These are phyloP conservation scores for Cyanidioschyzon merolae DNA, from an alignment of 23 red algal species.

Conservation along the genomic window DNA sequence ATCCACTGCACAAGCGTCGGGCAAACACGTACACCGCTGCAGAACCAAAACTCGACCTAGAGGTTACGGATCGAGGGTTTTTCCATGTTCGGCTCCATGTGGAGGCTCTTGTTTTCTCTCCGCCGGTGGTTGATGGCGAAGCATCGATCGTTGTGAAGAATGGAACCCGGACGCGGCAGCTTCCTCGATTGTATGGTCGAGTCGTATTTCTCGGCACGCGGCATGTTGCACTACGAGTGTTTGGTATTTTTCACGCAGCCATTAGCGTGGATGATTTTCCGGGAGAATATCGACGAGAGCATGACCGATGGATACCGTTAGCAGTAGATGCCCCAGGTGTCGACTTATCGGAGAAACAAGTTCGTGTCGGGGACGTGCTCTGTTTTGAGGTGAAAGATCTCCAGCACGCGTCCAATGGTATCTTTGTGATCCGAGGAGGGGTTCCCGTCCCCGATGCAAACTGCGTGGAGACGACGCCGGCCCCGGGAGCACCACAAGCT, in stretches of 20 bases:
- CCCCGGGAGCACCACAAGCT: neutral
- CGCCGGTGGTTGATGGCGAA: neutral
- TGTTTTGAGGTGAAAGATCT: neutral
- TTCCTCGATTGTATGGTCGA: neutral
- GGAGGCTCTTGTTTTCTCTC: neutral
- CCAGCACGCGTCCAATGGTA: neutral
- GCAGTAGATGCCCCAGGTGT: neutral
- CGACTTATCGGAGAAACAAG: neutral
- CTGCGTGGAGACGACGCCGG: neutral
- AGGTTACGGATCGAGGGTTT: neutral
- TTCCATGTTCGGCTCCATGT: neutral
- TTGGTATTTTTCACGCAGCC: neutral
- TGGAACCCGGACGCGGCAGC: neutral
- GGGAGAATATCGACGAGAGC: neutral
- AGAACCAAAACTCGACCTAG: neutral
- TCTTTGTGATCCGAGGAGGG: neutral
- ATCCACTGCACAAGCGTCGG: neutral
- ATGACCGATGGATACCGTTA: neutral
- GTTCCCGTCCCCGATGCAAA: neutral
- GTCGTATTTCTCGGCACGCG: neutral
- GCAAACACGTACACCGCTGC: neutral
- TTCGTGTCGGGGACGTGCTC: neutral
- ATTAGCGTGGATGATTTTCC: neutral
- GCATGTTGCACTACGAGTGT: neutral
- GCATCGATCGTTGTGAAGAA: neutral